Evolutionary conservation across 1,139 yeast species (phyloP).

Genomic region (Magnusiomyces ingens): DNA sequence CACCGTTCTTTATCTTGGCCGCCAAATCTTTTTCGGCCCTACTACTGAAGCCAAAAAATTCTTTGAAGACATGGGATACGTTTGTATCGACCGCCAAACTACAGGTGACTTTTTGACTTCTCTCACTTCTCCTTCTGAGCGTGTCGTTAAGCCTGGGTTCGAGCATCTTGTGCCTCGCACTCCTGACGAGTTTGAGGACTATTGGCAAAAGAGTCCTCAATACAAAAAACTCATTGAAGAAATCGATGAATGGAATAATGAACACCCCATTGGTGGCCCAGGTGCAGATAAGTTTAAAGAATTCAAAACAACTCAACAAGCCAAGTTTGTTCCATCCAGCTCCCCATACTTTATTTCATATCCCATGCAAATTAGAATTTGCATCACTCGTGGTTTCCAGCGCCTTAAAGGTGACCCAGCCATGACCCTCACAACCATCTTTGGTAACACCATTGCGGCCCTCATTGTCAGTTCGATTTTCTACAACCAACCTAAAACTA

Average conservation of each 20-base stretch:
- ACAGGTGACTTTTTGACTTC: conserved; percentile 80
- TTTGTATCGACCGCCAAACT: conserved; percentile 68
- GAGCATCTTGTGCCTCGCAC: conserved; percentile 62
- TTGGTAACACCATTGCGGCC: conserved; percentile 67
- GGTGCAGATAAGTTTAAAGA: conserved; percentile 28
- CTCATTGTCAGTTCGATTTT: conserved; percentile 68
- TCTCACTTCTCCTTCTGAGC: conserved; percentile 65
- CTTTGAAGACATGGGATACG: conserved; percentile 61
- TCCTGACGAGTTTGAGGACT: conserved; percentile 57
- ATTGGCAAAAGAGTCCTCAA: conserved; percentile 56
- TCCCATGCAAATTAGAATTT: conserved; percentile 54
- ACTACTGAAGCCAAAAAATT: conserved; percentile 52
- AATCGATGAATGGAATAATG: conserved; percentile 35
- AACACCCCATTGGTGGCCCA: conserved; percentile 23
- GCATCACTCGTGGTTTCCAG: conserved; percentile 54
- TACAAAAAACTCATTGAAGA: conserved; percentile 37
- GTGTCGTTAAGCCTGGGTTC: conserved; percentile 49
- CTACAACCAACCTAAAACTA: conserved; percentile 46
- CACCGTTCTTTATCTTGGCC: conserved; percentile 64
- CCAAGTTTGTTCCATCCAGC: conserved; percentile 44
- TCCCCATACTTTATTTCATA: conserved; percentile 65
- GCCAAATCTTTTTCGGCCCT: conserved; percentile 69
- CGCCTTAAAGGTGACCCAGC: conserved; percentile 62
- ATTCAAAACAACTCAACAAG: conserved; percentile 48
- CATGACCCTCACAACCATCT: conserved; percentile 49